A percentile compares a stretch with the other conserved stretches of the same genome.
These are phyloP conservation scores for Chenopodium formosanum DNA, from an alignment of 148 eudicot genomes.

Conservation along the genomic window DNA sequence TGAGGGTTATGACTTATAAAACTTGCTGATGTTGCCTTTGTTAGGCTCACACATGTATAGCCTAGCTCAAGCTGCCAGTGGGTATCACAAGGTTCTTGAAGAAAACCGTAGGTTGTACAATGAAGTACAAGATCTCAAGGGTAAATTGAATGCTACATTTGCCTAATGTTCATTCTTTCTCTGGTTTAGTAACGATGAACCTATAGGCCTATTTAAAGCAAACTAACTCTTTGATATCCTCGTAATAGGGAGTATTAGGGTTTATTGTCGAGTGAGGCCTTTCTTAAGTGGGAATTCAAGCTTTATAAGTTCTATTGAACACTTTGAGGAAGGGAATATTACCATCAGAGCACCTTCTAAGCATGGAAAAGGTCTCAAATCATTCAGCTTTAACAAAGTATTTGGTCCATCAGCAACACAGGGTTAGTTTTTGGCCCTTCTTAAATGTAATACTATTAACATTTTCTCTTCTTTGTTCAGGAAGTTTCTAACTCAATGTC, in stretches of 20 bases:
- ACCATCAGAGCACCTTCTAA: constrained; percentile 65
- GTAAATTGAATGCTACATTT: constrained; percentile 33
- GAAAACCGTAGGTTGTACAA: constrained; percentile 94
- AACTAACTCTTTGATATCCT: background rate
- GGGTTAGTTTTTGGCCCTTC: constrained; percentile 35
- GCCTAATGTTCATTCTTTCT: constrained; percentile 3
- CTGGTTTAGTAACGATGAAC: background rate
- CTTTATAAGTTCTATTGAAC: constrained; percentile 55
- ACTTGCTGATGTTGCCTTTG: background rate
- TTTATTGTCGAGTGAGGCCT: constrained; percentile 95
- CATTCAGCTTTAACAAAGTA: constrained; percentile 88
- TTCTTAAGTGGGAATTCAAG: constrained; percentile 63
- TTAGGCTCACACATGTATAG: constrained; percentile 77
- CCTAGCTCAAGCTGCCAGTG: constrained; percentile 93
- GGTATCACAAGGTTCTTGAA: constrained; percentile 91
- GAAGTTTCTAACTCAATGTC: constrained; percentile 17
- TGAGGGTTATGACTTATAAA: background rate
- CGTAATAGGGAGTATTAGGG: constrained; percentile 82
- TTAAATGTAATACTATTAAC: background rate
- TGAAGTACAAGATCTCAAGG: constrained; percentile 97
- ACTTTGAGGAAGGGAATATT: constrained; percentile 82
- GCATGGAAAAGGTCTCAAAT: constrained; percentile 72
- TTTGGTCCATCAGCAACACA: constrained; percentile 90
- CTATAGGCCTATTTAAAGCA: background rate
- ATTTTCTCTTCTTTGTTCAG: background rate